Base-by-base conservation (phyloP, 1,139 yeast genomes). In the Kluyveromyces sp. region DNA sequence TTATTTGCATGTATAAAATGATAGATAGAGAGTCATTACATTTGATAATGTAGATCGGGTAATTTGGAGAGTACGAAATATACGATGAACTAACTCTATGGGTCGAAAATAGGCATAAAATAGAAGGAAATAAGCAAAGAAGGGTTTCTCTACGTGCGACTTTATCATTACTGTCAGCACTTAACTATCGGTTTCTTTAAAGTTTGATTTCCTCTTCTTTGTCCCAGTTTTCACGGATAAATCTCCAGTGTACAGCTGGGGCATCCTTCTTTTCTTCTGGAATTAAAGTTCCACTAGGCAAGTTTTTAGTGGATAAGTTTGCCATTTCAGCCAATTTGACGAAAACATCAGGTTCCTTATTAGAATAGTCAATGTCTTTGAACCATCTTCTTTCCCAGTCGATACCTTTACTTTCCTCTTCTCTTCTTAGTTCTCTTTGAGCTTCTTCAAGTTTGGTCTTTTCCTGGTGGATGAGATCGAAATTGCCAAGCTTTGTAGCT, bases 321-420 rank as follows among this genome's bases (percentile, higher is more conserved):
- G 84, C 78, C 57, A 75, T 61, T 41, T 71, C 67, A 28, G 83
- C 72, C 57, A 84, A 71, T 48, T 69, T 70, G 28, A 74, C 58
- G 53, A 81, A 81, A 21, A 70, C 64, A 54, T 78, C 83, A 25
- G 50, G 48, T 38, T 53, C 48, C 55, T 55, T 55, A 28, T 60
- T 64, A 32, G 61, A 57, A 52, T 77, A 71, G 59, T 82, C 83
- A 31, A 74, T 69, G 50, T 70, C 66, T 48, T 74, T 75, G 58
- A 89, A 90, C 92, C 95, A 90, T 66, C 94, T 79, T 49, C 80
- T 77, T 55, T 77, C 64, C 97, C 97, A 90, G 43, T 61, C 60
- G 29, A 63, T 61, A 40, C 84, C 90, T 3, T 74, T 66, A 39
- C 74, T 84, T 51, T 68, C 67, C 66, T 90, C 97, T 50, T 72